A percentile compares a stretch with the other conserved stretches of the same genome.
These are phyloP conservation scores for Rosellinia necatrix DNA, from an alignment of 2,329 filamentous ascomycete genomes.

Conservation along the genomic window DNA sequence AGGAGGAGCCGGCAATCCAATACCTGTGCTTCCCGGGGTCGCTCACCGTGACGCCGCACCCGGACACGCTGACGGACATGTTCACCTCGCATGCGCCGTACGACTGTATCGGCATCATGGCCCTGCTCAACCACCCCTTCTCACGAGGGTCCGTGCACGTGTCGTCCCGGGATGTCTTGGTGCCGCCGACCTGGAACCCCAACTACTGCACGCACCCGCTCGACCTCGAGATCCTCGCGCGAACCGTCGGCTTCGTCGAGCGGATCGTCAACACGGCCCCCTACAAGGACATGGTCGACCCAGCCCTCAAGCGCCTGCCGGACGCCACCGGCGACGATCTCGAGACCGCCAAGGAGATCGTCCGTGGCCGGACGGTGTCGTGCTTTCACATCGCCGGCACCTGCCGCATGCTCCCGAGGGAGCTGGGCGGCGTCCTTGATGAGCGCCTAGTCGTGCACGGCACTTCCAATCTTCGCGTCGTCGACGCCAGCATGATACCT, in stretches of 20 bases:
- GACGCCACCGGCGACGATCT: constrained; percentile 39
- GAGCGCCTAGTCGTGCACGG: constrained; percentile 49
- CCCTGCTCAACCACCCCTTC: constrained; percentile 65
- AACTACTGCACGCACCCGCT: constrained; percentile 60
- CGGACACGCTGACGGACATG: constrained; percentile 37
- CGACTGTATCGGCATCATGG: constrained; percentile 60
- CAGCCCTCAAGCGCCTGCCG: constrained; percentile 45
- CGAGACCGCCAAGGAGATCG: constrained; percentile 44
- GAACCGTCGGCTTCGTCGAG: constrained; percentile 49
- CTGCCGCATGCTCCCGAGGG: constrained; percentile 53
- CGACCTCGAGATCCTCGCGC: constrained; percentile 57
- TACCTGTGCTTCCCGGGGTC: constrained; percentile 44
- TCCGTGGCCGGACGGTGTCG: constrained; percentile 42
- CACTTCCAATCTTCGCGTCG: constrained; percentile 41
- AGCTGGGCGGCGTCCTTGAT: constrained; percentile 51
- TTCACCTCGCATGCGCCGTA: constrained; percentile 40
- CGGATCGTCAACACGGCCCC: constrained; percentile 44
- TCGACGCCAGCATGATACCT: constrained; percentile 33
- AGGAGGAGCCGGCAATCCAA: constrained; percentile 41
- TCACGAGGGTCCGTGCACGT: constrained; percentile 65
- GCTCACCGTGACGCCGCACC: constrained; percentile 36
- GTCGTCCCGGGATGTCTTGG: constrained; percentile 45
- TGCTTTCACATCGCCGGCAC: constrained; percentile 56
- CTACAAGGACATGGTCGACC: constrained; percentile 48
- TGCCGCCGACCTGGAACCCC: constrained; percentile 57